These are phyloP conservation scores for Leptographium wingfieldii DNA, from an alignment of 2,329 filamentous ascomycete genomes.

Conservation along the genomic window DNA sequence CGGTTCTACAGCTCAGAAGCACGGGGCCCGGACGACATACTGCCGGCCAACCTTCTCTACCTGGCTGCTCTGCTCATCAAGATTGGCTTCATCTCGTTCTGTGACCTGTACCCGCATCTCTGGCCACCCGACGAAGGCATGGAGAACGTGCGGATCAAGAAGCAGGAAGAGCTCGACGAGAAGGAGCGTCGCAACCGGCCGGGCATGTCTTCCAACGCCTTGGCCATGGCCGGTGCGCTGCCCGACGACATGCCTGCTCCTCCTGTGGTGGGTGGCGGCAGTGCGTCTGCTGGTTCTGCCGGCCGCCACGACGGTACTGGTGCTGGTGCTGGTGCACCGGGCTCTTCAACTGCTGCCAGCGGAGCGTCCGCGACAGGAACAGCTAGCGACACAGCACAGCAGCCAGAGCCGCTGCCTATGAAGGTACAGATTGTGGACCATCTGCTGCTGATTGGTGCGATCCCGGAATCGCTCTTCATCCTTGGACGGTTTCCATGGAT, in stretches of 20 bases:
- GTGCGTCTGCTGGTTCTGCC: slow-evolving; percentile 24
- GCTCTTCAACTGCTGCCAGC: slow-evolving; percentile 47
- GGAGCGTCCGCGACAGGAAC: slow-evolving; percentile 17
- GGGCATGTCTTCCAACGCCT: slow-evolving; percentile 65
- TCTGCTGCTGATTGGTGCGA: slow-evolving; percentile 76
- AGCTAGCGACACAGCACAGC: slow-evolving; percentile 31
- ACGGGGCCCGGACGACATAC: slow-evolving; percentile 56
- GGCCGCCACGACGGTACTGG: slow-evolving; percentile 29
- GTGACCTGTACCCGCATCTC: slow-evolving; percentile 83
- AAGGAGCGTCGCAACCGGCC: slow-evolving; percentile 59
- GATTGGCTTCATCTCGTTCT: slow-evolving; percentile 87
- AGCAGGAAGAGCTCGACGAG: slow-evolving; percentile 64
- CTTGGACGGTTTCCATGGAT: slow-evolving; percentile 84
- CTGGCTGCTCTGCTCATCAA: slow-evolving; percentile 88
- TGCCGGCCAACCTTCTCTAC: slow-evolving; percentile 88
- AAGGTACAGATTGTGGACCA: slow-evolving; percentile 77
- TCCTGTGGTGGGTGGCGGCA: background rate
- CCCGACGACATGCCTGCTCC: slow-evolving; percentile 58
- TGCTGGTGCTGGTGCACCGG: slow-evolving; percentile 47
- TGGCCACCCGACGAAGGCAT: slow-evolving; percentile 78
- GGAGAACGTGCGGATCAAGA: slow-evolving; percentile 56
- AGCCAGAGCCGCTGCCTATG: slow-evolving; percentile 69
- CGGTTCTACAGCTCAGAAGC: slow-evolving; percentile 82
- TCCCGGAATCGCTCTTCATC: slow-evolving; percentile 87
- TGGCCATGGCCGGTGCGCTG: slow-evolving; percentile 76